Base-by-base conservation (phyloP, 129 eudicot species). In the Apium graveolens region DNA sequence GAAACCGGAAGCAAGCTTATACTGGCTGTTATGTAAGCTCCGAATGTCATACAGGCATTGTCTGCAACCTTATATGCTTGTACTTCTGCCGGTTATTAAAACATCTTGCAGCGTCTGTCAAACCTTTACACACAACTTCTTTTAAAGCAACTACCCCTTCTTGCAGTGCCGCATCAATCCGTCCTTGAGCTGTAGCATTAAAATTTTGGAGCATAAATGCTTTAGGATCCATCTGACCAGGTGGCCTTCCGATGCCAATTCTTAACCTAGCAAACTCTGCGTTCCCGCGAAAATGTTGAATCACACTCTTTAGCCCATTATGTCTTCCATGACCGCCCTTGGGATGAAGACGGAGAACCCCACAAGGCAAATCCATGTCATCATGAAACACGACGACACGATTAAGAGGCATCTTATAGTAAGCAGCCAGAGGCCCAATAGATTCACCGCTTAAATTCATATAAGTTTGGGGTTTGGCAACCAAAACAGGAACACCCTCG, bases 141-240 rank as follows among this genome's bases (percentile, higher is more conserved):
- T 82, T 83, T 77, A 92, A 65, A 7, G 82, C 91, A 65, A 71
- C 76, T 68, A 76, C 92, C 24, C 96, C 97, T 87, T 90, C 98
- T 85, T 80, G 77, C 73, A 96, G 70, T 70, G 96, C 97, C 73
- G 85, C 88, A 85, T 86, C 87, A 83, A 96, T 92, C 81, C 88
- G 88, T 80, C 86, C 89, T 84, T 87, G 90, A 66, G 97, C 97
- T 51, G 92, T 86, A 43, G 88, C 85, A 55, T 89, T 96, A 81
- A 96, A 96, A 81, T 86, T 96, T 69, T 96, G 99, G 66, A 96
- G 95, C 93, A 96, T 78, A 83, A 92, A 96, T 74, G 99, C 99
- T 89, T 90, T 96, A 11, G 96, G 99, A 86, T 96, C 99, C 99
- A 92, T 90, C 85, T 90, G 97, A 79, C 97, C 96, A 63, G 97